These are phyloP conservation scores for Xylaria curta DNA, from an alignment of 495 filamentous ascomycete genomes.

Conservation along the genomic window DNA sequence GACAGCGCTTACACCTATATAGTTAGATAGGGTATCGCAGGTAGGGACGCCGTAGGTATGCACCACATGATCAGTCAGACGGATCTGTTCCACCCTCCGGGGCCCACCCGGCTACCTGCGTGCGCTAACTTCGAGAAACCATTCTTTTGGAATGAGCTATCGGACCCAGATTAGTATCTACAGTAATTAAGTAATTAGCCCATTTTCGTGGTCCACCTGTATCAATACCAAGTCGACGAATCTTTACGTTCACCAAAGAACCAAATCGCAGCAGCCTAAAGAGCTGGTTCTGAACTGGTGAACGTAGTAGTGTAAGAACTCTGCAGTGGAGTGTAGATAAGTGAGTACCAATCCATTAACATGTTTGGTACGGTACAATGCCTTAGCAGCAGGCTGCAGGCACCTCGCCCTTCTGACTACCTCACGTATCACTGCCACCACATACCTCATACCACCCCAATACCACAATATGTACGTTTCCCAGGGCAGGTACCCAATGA, in stretches of 20 bases:
- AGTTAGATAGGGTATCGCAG: too few relatives aligned
- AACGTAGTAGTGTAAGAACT: not conserved
- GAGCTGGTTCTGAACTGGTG: not conserved
- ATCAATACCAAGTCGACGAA: not conserved
- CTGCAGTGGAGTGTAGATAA: not conserved
- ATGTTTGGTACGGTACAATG: constrained; percentile 15
- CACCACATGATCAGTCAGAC: constrained; percentile 16
- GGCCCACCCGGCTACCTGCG: constrained; percentile 3
- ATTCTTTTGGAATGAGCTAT: not conserved
- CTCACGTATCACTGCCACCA: constrained; percentile 11
- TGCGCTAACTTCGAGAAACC: constrained; percentile 4
- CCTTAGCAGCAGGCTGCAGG: not conserved
- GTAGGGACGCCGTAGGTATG: not conserved
- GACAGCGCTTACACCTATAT: too few relatives aligned
- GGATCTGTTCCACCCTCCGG: not conserved
- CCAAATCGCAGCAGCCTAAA: not conserved
- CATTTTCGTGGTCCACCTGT: not conserved
- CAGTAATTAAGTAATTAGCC: constrained; percentile 11
- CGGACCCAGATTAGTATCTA: too few relatives aligned
- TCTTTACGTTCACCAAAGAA: not conserved
- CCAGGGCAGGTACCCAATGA: not conserved
- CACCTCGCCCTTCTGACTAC: constrained; percentile 20
- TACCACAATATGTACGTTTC: not conserved
- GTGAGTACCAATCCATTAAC: not conserved
- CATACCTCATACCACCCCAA: not conserved